Base-by-base conservation (phyloP, 805 yeast species). In the Ogataea dorogensis region DNA sequence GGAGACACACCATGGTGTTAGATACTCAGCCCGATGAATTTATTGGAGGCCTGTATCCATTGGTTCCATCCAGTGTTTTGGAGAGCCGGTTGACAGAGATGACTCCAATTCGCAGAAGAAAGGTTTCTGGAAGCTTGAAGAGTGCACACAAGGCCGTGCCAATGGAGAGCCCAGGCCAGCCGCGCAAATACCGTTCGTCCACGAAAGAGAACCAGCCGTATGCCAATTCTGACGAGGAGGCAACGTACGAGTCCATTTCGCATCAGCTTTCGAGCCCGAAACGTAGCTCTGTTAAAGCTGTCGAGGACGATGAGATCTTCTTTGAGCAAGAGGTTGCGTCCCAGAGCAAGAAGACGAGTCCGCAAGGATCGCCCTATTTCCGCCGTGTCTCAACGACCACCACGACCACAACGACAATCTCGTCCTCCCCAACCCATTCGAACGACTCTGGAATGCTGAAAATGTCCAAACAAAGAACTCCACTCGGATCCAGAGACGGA, bases 111-210 rank as follows among this genome's bases (percentile, higher is more conserved):
- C 72, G 94, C 56, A 73, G 86, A 55, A 72, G 81, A 49, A 75
- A 78, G 40, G 69, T 79, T 46, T 84, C 89, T 4, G 79, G 86
- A 0, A 75, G 77, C 38, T 76, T 83, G 22, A 75, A 80, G 34
- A 78, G 81, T 49, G 60, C 56, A 5, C 83, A 75, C 51, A 75
- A 79, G 24, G 93, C 93, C 0, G 88, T 93, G 13, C 98, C 98
- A 5, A 74, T 75, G 47, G 86, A 86, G 33, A 86, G 96, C 2
- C 98, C 98, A 0, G 98, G 98, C 2, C 98, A 93, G 62, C 98
- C 98, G 25, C 75, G 97, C 54, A 91, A 91, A 53, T 64, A 64
- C 46, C 60, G 64, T 23, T 65, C 70, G 3, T 59, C 67, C 5
- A 50, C 53, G 13, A 51, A 53, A 38, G 57, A 57, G 16, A 53